Evolutionary conservation across 345 rosid genomes (phyloP).

Genomic region (Camelina sativa): DNA sequence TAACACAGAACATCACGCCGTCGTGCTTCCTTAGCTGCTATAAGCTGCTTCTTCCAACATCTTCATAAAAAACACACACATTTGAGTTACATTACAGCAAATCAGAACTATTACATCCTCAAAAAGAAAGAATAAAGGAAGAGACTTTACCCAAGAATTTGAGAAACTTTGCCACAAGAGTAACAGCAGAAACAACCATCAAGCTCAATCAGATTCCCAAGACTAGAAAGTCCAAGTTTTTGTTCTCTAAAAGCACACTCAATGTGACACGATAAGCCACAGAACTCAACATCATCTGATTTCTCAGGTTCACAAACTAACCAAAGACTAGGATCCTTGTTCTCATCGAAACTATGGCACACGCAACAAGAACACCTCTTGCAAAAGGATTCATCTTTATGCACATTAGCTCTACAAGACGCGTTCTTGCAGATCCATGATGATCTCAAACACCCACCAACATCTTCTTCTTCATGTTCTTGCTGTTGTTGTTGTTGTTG

Average conservation of each 20-base stretch:
- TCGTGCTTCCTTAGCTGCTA: slow-evolving; percentile 86
- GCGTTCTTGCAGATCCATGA: slow-evolving; percentile 68
- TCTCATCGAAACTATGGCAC: slow-evolving; percentile 90
- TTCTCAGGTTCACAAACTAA: slow-evolving; percentile 45
- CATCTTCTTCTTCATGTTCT: neutral
- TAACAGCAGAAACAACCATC: slow-evolving; percentile 77
- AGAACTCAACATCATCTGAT: slow-evolving; percentile 54
- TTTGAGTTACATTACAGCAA: neutral
- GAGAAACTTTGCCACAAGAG: slow-evolving; percentile 95
- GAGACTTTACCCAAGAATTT: slow-evolving; percentile 76
- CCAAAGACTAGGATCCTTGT: slow-evolving; percentile 54
- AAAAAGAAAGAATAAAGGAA: neutral
- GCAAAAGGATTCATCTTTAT: slow-evolving; percentile 86
- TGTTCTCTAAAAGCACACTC: slow-evolving; percentile 87
- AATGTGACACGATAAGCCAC: slow-evolving; percentile 90
- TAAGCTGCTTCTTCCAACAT: slow-evolving; percentile 90
- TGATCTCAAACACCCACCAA: slow-evolving; percentile 51
- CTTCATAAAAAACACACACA: slow-evolving; percentile 39
- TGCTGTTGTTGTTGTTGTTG: neutral
- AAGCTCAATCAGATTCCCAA: slow-evolving; percentile 41
- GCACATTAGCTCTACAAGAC: slow-evolving; percentile 46
- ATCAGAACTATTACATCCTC: neutral
- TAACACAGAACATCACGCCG: slow-evolving; percentile 80
- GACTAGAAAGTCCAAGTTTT: slow-evolving; percentile 75
- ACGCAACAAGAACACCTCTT: slow-evolving; percentile 97